Evolutionary conservation across 1,284 basidiomycete species (phyloP), one percentile per base, ranked within the genome.

Genomic region (Gymnopus androsaceus): DNA sequence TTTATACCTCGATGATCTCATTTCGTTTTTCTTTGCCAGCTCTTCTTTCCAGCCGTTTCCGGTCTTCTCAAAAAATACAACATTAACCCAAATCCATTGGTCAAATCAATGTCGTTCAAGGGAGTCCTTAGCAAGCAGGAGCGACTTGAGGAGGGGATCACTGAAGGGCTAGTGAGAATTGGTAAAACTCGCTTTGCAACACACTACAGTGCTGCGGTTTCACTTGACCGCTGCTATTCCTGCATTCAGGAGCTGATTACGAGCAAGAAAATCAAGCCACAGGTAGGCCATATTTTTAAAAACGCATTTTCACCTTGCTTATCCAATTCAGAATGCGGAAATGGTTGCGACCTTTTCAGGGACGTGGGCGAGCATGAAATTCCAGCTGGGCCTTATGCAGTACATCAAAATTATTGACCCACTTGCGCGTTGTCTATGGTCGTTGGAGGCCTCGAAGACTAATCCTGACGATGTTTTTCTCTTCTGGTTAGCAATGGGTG

Each of bases 401-500:
- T 67, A 67, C 37, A 59, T 63, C 12, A 38, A 33, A 2, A 63
- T 70, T 45, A 50, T 65, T 28, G 54, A 55, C 9, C 69, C 69
- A 3, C 47, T 67, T 27, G 64, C 64, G 3, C 50, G 60, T 0
- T 61, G 69, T 9, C 60, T 72, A 21, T 61, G 65, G 60, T 70
- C 66, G 28, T 60, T 72, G 3, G 70, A 72, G 54, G 59, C 69
- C 1, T 51, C 64, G 7, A 59, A 64, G 33, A 51, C 64, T 1
- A 68, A 63, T 51, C 55, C 60, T 0, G 55, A 66, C 9, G 69
- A 72, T 59, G 68, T 71, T 1, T 68, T 61, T 51, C 15, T 67
- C n/a, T 70, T 68, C 51, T 72, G 69, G 68, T 58, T 68, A 11
- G 67, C 66, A 11, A 60, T 59, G 34, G 65, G 55, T 6, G 64